Conservation (phyloP, 495 filamentous ascomycete genomes). For the Aspergillus funiculosus region DNA sequence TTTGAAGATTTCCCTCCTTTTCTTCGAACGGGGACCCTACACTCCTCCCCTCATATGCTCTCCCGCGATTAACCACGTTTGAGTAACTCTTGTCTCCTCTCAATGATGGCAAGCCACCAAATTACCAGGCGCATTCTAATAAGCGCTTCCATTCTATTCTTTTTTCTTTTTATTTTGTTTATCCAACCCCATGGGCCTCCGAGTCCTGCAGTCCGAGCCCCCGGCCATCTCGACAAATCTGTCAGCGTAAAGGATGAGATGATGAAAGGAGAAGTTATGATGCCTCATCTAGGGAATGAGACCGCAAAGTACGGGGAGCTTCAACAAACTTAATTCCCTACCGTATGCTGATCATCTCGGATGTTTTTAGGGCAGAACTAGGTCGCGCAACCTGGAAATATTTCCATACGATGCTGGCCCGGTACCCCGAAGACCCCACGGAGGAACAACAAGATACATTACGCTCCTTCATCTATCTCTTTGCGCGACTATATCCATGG, state of each 20-base stretch:
- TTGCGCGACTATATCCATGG: constrained; percentile 88
- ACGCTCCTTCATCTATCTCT: constrained; percentile 79
- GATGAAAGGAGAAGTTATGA: constrained; percentile 73
- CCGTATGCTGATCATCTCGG: not conserved
- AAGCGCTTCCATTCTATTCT: constrained; percentile 31
- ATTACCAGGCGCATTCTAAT: constrained; percentile 37
- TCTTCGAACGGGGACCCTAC: not conserved
- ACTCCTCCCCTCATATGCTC: not conserved
- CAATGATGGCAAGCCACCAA: constrained; percentile 39
- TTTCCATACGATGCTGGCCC: constrained; percentile 91
- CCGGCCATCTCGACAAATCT: constrained; percentile 37
- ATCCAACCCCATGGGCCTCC: constrained; percentile 37
- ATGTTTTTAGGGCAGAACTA: constrained; percentile 64
- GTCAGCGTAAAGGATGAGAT: constrained; percentile 33
- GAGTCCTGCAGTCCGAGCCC: constrained; percentile 39
- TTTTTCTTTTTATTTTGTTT: constrained; percentile 39
- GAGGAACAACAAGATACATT: constrained; percentile 78
- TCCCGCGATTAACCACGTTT: constrained; percentile 1
- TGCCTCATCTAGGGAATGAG: constrained; percentile 85
- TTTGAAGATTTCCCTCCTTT: not conserved
- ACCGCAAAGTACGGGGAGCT: constrained; percentile 55
- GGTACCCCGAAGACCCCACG: constrained; percentile 82
- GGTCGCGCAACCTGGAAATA: constrained; percentile 88
- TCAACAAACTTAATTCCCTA: not conserved
- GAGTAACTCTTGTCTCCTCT: constrained; percentile 6